These are phyloP conservation scores for Mycena crocata DNA, from an alignment of 768 basidiomycete species.

Conservation along the genomic window DNA sequence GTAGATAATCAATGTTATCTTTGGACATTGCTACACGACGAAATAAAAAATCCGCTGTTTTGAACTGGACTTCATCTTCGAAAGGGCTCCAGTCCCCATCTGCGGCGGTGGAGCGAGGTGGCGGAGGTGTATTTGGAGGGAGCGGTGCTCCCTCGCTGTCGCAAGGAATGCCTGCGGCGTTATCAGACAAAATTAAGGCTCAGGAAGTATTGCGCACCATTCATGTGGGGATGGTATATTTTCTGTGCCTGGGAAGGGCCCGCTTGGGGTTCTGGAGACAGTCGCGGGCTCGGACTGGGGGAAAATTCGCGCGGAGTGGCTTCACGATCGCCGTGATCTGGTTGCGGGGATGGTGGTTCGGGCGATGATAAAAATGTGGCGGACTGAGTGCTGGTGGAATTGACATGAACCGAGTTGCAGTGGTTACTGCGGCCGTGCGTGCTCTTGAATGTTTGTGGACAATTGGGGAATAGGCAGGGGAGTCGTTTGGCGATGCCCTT, in stretches of 20 bases:
- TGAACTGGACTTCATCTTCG: conserved; percentile 20
- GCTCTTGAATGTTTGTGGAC: background rate
- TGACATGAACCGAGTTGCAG: background rate
- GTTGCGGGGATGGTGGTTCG: background rate
- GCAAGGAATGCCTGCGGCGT: background rate
- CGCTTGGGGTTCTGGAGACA: no score
- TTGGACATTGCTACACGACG: conserved; percentile 35
- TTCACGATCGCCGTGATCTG: no score
- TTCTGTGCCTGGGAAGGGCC: no score
- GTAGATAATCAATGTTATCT: conserved; percentile 38
- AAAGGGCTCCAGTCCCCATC: conserved; percentile 15
- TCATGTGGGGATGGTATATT: no score
- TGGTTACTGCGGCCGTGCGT: background rate
- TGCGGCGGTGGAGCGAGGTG: background rate
- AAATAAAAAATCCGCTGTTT: conserved; percentile 31
- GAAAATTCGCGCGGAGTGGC: no score
- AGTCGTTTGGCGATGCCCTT: no score
- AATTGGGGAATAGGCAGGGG: background rate
- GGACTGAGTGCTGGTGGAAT: background rate
- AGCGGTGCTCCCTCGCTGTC: background rate
- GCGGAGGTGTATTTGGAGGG: background rate
- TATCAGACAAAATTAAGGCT: no score
- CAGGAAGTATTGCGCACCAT: no score
- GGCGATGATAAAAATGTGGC: background rate
- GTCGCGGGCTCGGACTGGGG: no score